Evolutionary conservation across 148 eudicot genomes (phyloP), one percentile per base, ranked within the genome.

Genomic region (Polygonum maritimum): DNA sequence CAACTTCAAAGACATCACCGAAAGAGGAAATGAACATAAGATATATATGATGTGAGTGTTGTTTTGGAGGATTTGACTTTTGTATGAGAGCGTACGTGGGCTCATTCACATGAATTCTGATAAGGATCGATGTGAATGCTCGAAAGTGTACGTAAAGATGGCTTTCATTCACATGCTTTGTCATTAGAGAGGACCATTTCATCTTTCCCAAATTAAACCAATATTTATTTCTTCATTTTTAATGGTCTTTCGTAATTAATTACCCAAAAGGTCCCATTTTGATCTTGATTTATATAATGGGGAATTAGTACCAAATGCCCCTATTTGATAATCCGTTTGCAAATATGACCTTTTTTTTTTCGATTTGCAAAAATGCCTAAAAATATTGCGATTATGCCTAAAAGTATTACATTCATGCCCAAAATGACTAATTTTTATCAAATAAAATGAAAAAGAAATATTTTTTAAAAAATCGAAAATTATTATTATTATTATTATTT

Each of bases 61-160:
- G 26, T 60, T 60, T 21, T 4, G 40, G 41, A 65, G n/a, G 41
- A 15, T 65, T 33, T 65, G 70, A 65, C 70, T 65, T 65, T 65
- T 35, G 19, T 2, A 15, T 8, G 18, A 35, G 71, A 16, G 71
- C 41, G 71, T 15, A 26, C 31, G 54, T 67, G 71, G 71, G 71
- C 71, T 67, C 71, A 35, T 67, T 67, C 71, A 67, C 71, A 67
- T 67, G 19, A 67, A 36, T 5, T 67, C 39, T 33, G 41, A 60
- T 0, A 54, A 54, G 60, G 26, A 26, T 54, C 26, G 26, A 26
- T 54, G n/a, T 54, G 7, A 54, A 54, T 54, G 67, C 67, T 11
- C 35, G 22, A 60, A 10, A 60, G 35, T n/a, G n/a, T n/a, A n/a
- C 14, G 5, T 14, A 51, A 51, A 18, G 38, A 60, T 60, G 36